Evolutionary conservation across 2,329 filamentous ascomycete genomes (phyloP).

Genomic region (Fusarium clavum): DNA sequence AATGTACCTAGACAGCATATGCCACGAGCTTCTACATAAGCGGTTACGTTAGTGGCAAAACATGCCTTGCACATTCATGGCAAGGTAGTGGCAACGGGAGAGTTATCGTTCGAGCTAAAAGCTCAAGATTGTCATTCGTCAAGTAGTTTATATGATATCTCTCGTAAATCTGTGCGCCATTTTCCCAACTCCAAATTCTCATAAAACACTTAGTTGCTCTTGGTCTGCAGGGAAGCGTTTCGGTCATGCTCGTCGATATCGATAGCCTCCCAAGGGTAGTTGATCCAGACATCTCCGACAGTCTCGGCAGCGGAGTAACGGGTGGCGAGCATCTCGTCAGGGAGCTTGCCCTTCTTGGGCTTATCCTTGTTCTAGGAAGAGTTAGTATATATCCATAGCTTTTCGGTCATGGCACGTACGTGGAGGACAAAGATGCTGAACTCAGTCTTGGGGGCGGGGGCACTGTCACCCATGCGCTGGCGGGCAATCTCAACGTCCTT

Average conservation of each 20-base stretch:
- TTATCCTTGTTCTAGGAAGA: slow-evolving; percentile 89
- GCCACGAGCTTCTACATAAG: no score
- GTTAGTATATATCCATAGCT: slow-evolving; percentile 16
- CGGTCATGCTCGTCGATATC: slow-evolving; percentile 94
- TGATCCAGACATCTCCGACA: slow-evolving; percentile 96
- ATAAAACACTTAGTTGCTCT: slow-evolving; percentile 37
- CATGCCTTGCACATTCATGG: not conserved
- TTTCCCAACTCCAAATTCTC: slow-evolving; percentile 40
- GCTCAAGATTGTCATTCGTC: slow-evolving; percentile 21
- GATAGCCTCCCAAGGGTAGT: slow-evolving; percentile 97
- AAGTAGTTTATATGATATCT: slow-evolving; percentile 26
- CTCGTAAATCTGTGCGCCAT: slow-evolving; percentile 25
- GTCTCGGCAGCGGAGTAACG: slow-evolving; percentile 89
- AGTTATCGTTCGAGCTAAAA: slow-evolving; percentile 13
- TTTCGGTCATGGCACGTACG: slow-evolving; percentile 61
- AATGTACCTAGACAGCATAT: not conserved
- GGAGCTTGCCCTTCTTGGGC: slow-evolving; percentile 88
- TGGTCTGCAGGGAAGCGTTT: slow-evolving; percentile 65
- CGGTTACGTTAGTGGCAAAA: not conserved
- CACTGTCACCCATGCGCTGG: slow-evolving; percentile 73
- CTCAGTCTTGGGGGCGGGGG: slow-evolving; percentile 73
- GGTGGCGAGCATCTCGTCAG: slow-evolving; percentile 78
- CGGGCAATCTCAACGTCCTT: slow-evolving; percentile 92
- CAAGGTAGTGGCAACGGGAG: not conserved
- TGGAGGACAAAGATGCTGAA: slow-evolving; percentile 97